These are phyloP conservation scores for Candida oleophila DNA, from an alignment of 805 yeast species.

Conservation along the genomic window DNA sequence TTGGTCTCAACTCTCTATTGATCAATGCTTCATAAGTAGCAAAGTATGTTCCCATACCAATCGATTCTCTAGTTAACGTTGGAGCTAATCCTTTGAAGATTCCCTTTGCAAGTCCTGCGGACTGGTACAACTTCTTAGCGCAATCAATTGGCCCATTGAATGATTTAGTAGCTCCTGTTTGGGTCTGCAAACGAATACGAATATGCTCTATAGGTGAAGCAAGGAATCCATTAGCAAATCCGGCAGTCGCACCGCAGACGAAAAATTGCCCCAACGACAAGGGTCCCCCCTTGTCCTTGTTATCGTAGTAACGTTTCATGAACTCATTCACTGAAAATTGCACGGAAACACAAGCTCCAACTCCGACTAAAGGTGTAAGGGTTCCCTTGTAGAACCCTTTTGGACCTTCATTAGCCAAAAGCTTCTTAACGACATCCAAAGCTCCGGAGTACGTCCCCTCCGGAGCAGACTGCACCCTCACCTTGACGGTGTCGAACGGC, in stretches of 20 bases:
- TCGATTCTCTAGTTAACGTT: constrained; percentile 78
- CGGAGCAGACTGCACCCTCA: constrained; percentile 84
- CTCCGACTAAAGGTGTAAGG: constrained; percentile 46
- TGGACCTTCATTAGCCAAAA: constrained; percentile 49
- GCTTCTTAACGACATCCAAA: constrained; percentile 68
- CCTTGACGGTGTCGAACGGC: constrained; percentile 95
- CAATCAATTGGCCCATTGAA: constrained; percentile 77
- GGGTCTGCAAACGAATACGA: constrained; percentile 91
- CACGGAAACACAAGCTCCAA: constrained; percentile 97
- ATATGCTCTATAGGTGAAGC: constrained; percentile 96
- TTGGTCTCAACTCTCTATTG: constrained; percentile 54
- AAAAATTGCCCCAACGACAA: constrained; percentile 69
- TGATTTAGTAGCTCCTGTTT: constrained; percentile 51
- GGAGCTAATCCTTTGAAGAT: constrained; percentile 82
- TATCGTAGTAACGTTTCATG: constrained; percentile 77
- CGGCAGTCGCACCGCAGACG: constrained; percentile 86
- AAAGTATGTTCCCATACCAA: constrained; percentile 88
- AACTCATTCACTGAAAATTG: constrained; percentile 94
- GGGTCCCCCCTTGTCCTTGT: constrained; percentile 42
- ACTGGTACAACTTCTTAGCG: constrained; percentile 52
- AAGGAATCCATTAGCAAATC: constrained; percentile 81
- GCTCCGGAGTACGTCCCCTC: constrained; percentile 75
- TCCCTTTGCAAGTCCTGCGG: constrained; percentile 54
- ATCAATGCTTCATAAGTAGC: constrained; percentile 88
- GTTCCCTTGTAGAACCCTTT: constrained; percentile 46